Conservation (phyloP, 2,329 filamentous ascomycete species). For the Hypoxylon sp. region DNA sequence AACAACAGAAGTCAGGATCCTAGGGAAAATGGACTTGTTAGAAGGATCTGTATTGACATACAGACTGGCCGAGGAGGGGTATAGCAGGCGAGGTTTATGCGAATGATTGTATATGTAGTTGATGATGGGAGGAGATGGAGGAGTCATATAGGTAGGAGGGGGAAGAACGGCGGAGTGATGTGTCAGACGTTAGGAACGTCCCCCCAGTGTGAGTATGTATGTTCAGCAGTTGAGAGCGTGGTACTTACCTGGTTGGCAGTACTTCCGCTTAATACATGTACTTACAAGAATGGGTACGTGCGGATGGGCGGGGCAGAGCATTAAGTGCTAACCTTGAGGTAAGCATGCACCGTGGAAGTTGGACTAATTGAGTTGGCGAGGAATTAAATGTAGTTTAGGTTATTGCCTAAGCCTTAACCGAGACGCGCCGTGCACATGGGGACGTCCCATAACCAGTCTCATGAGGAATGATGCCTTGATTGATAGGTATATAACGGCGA, state of each 20-base stretch:
- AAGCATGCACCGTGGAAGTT: conserved; percentile 19
- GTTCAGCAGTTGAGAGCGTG: conserved; percentile 9
- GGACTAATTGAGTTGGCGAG: conserved; percentile 2
- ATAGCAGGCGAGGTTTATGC: conserved; percentile 1
- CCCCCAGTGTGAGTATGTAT: neutral
- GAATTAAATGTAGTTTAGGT: neutral
- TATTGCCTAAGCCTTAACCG: conserved; percentile 4
- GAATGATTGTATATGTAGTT: neutral
- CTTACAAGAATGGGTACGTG: conserved; percentile 15
- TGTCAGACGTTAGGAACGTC: conserved; percentile 22
- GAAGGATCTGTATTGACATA: neutral
- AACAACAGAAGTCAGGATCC: neutral
- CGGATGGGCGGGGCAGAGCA: conserved; percentile 26
- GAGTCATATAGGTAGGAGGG: conserved; percentile 16
- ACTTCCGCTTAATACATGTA: conserved; percentile 8
- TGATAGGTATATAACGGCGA: neutral
- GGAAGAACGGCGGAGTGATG: conserved; percentile 18
- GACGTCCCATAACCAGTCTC: neutral
- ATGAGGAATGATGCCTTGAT: neutral
- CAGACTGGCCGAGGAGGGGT: conserved; percentile 1
- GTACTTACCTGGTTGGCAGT: conserved; percentile 20
- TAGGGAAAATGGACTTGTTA: neutral
- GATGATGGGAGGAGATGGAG: conserved; percentile 15
- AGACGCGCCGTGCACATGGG: conserved; percentile 1
- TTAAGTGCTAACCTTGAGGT: conserved; percentile 12